Conservation (phyloP, 1,139 yeast genomes). For the Candida mesenterica region DNA sequence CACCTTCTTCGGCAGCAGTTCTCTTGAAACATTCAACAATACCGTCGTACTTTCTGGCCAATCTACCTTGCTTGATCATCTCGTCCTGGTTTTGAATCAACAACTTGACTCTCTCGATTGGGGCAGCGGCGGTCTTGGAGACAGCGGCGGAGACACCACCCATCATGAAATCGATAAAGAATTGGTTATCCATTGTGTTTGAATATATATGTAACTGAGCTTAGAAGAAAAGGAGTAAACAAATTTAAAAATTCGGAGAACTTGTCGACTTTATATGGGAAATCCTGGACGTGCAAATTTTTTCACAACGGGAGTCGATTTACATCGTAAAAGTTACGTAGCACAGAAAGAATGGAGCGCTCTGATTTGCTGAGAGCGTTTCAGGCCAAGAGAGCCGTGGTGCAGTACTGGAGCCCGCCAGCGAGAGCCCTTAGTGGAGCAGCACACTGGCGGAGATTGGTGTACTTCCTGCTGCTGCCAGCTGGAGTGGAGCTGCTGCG, state of each 20-base stretch:
- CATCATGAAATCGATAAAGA: constrained; percentile 43
- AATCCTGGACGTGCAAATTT: not conserved
- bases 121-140: constrained; percentile 56
- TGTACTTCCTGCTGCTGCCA: too few species aligned
- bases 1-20: constrained; percentile 55
- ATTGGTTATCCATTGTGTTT: constrained; percentile 18
- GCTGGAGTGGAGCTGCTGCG: too few species aligned
- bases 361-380: constrained; percentile 7
- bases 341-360: constrained; percentile 4
- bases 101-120: constrained; percentile 55
- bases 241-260: not conserved
- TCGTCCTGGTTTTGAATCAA: constrained; percentile 55
- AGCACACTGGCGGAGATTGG: too few species aligned
- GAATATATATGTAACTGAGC: constrained; percentile 11
- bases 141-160: constrained; percentile 61
- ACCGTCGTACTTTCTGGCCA: constrained; percentile 50
- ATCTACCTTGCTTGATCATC: constrained; percentile 56
- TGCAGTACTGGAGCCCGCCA: too few species aligned
- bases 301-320: too few species aligned
- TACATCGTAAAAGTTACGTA: too few species aligned
- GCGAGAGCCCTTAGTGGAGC: too few species aligned
- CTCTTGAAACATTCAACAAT: constrained; percentile 50
- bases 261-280: not conserved
- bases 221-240: constrained; percentile 4
- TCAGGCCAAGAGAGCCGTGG: too few species aligned